Evolutionary conservation across 2,329 filamentous ascomycete genomes (phyloP).

Genomic region (Diaporthe batatas): DNA sequence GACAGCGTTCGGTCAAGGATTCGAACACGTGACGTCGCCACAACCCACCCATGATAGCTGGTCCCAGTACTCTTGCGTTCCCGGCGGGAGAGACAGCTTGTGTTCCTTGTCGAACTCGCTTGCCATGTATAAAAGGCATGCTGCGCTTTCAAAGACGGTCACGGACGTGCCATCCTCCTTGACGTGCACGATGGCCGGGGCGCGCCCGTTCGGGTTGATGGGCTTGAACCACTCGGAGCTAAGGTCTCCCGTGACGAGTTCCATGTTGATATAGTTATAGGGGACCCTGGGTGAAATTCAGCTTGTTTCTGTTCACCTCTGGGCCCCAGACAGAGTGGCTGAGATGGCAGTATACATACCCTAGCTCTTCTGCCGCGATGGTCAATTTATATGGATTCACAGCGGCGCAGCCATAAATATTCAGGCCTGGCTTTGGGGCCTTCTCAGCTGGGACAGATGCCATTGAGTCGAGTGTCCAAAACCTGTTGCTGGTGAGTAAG

Average conservation of each 20-base stretch:
- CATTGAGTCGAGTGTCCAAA: constrained; percentile 10
- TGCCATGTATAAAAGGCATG: constrained; percentile 46
- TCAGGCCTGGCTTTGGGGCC: constrained; percentile 46
- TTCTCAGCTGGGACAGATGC: constrained; percentile 43
- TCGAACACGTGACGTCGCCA: too few species aligned
- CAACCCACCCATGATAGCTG: constrained; percentile 45
- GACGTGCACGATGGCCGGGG: constrained; percentile 47
- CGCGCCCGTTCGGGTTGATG: constrained; percentile 47
- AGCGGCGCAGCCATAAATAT: constrained; percentile 44
- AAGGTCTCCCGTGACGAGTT: constrained; percentile 41
- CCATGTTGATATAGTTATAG: constrained; percentile 45
- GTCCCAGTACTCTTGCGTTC: constrained; percentile 46
- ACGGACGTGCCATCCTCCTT: constrained; percentile 46
- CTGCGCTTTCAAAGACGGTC: constrained; percentile 47
- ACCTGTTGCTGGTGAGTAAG: not conserved
- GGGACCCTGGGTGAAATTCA: constrained; percentile 36
- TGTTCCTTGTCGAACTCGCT: constrained; percentile 46
- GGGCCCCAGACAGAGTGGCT: rapidly evolving
- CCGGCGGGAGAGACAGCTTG: constrained; percentile 44
- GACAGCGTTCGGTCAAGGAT: not conserved
- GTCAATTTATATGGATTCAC: constrained; percentile 46
- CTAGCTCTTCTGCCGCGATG: constrained; percentile 46
- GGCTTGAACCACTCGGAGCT: constrained; percentile 44
- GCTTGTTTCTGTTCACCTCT: not conserved
- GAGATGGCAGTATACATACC: constrained; percentile 43